These are phyloP conservation scores for Leptographium radiaticola DNA, from an alignment of 2,329 filamentous ascomycete species.

Conservation along the genomic window DNA sequence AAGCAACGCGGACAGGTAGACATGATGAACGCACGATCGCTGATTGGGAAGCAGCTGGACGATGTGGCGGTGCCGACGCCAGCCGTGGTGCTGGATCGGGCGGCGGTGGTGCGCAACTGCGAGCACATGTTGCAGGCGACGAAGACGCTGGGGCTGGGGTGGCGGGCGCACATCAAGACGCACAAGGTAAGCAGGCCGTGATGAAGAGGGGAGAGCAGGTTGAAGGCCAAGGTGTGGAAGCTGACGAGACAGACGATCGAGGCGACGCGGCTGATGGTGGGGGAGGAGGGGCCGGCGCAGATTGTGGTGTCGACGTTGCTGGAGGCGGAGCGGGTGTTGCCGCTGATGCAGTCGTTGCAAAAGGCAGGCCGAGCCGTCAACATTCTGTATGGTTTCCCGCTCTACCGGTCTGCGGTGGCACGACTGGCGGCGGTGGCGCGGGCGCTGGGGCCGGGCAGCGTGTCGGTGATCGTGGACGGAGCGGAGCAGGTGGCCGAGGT, in stretches of 20 bases:
- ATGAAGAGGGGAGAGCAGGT: too few relatives aligned
- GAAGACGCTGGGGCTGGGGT: constrained; percentile 45
- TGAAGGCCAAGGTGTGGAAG: neutral
- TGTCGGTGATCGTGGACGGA: constrained; percentile 61
- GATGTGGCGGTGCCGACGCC: constrained; percentile 50
- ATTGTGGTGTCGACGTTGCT: constrained; percentile 63
- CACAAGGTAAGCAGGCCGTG: constrained; percentile 49
- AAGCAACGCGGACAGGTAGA: neutral
- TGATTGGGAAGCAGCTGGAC: constrained; percentile 39
- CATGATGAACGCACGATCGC: constrained; percentile 17
- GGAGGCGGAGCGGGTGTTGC: constrained; percentile 56
- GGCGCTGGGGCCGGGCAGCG: constrained; percentile 38
- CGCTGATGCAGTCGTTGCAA: constrained; percentile 46
- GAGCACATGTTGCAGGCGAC: constrained; percentile 55
- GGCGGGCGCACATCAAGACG: constrained; percentile 70
- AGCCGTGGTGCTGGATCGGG: constrained; percentile 53
- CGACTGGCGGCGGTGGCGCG: constrained; percentile 45
- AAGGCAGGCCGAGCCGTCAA: constrained; percentile 41
- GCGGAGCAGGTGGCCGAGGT: constrained; percentile 40
- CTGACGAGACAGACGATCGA: constrained; percentile 13
- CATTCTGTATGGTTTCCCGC: constrained; percentile 60
- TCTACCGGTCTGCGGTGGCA: constrained; percentile 45
- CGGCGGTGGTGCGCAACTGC: constrained; percentile 55
- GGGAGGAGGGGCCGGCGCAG: constrained; percentile 28
- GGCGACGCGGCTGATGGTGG: constrained; percentile 12